A percentile compares a stretch with the other conserved stretches of the same genome.
These are phyloP conservation scores for Conringia planisiliqua DNA, from an alignment of 345 rosid genomes.

Conservation along the genomic window DNA sequence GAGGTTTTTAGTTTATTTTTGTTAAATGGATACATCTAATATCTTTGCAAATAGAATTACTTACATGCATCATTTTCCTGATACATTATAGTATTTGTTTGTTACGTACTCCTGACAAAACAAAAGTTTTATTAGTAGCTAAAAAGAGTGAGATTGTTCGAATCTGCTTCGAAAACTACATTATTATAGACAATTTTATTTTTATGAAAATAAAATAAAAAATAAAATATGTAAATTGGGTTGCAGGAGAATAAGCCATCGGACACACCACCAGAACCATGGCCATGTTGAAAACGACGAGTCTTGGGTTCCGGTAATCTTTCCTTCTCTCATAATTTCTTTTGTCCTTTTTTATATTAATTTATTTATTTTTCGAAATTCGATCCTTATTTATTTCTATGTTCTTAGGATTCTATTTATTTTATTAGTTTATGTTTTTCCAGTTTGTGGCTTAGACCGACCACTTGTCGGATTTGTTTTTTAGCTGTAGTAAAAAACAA, in stretches of 20 bases:
- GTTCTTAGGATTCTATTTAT: not conserved
- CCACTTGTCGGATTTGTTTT: not conserved
- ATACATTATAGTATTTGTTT: not conserved
- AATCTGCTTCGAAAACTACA: not conserved
- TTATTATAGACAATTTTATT: not conserved
- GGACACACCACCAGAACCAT: slow-evolving; percentile 87
- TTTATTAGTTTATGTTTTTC: not conserved
- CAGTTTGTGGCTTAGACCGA: not conserved
- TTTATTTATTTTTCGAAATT: not conserved
- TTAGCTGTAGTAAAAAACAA: not conserved
- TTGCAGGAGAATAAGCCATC: slow-evolving; percentile 83
- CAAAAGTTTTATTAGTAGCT: not conserved
- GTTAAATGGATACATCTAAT: not conserved
- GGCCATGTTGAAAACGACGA: slow-evolving; percentile 85
- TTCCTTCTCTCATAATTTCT: not conserved
- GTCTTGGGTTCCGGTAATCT: slow-evolving; percentile 76
- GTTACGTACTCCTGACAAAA: not conserved
- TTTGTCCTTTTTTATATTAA: not conserved
- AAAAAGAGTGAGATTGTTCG: not conserved
- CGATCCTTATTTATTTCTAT: not conserved
- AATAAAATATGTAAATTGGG: not conserved
- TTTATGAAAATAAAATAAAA: not conserved
- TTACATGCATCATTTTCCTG: not conserved
- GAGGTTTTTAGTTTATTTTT: not conserved
- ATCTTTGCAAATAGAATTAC: not conserved